A percentile compares a stretch with the other conserved stretches of the same genome.
phyloP scores from a whole-genome alignment of 2,329 filamentous ascomycete species.

The Talaromyces sp. region DNA sequence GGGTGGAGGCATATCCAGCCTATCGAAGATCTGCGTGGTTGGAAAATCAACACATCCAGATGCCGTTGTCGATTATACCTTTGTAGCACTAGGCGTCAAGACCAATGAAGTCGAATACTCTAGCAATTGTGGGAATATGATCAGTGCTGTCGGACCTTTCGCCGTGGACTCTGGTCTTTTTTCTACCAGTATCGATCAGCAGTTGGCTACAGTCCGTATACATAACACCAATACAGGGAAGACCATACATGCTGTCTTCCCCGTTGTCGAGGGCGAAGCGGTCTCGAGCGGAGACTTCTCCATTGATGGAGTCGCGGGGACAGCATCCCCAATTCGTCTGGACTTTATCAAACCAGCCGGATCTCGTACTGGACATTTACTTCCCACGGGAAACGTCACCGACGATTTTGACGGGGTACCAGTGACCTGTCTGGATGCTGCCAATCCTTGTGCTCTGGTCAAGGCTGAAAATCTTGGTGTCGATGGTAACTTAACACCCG shows the following conservation, averaged over 20 bases:
- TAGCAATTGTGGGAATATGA: constrained; percentile 74
- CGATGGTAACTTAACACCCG: constrained; percentile 49
- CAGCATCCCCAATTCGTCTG: constrained; percentile 53
- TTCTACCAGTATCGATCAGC: constrained; percentile 18
- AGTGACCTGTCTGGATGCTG: constrained; percentile 58
- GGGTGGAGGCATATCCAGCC: constrained; percentile 62
- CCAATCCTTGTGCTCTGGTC: constrained; percentile 61
- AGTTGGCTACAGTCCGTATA: constrained; percentile 50
- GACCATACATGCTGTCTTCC: constrained; percentile 55
- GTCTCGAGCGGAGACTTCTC: constrained; percentile 51
- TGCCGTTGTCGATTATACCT: constrained; percentile 65
- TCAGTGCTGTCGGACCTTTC: constrained; percentile 60
- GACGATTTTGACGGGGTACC: constrained; percentile 49
- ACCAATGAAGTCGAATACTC: constrained; percentile 58
- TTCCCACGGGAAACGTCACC: constrained; percentile 55
- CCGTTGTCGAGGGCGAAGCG: constrained; percentile 46
- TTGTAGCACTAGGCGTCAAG: constrained; percentile 62
- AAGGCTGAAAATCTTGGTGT: constrained; percentile 50
- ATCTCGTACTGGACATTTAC: constrained; percentile 56
- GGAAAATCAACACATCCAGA: constrained; percentile 45
- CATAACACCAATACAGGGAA: constrained; percentile 69
- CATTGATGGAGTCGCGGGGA: constrained; percentile 61
- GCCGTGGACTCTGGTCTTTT: constrained; percentile 54
- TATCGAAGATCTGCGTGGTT: constrained; percentile 67
- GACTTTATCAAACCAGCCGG: constrained; percentile 60